Evolutionary conservation across 768 basidiomycete genomes (phyloP).

Genomic region (Pholiota microspora): DNA sequence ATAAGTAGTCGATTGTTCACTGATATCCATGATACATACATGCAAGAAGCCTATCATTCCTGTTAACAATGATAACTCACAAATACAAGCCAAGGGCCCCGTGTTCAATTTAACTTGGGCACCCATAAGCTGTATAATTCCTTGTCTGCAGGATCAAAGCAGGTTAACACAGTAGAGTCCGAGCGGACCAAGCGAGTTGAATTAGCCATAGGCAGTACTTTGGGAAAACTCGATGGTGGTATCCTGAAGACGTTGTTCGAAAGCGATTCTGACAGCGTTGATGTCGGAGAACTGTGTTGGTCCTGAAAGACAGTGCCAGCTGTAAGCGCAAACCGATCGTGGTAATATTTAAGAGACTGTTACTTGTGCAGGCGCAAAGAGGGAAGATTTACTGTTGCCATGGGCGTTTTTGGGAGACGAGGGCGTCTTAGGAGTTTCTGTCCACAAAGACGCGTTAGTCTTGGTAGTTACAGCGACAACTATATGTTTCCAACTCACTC

Average conservation of each 20-base stretch:
- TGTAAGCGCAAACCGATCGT: neutral
- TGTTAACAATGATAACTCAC: too few species aligned
- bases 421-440: neutral
- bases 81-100: too few species aligned
- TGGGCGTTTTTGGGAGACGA: neutral
- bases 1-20: too few species aligned
- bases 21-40: too few species aligned
- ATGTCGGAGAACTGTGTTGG: constrained; percentile 27
- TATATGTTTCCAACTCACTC: neutral
- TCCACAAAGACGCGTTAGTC: neutral
- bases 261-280: constrained; percentile 33
- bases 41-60: too few species aligned
- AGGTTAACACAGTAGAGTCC: constrained; percentile 66
- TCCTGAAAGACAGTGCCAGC: neutral
- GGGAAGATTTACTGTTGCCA: neutral
- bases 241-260: constrained; percentile 7
- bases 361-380: neutral
- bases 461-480: too few species aligned
- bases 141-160: constrained; percentile 74
- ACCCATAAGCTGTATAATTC: constrained; percentile 81
- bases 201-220: neutral
- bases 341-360: neutral
- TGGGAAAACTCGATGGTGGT: neutral
- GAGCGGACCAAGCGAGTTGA: constrained; percentile 46
- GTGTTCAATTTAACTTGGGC: constrained; percentile 48